Conservation (phyloP, 2,329 filamentous ascomycete genomes). For the Fusarium virguliforme region DNA sequence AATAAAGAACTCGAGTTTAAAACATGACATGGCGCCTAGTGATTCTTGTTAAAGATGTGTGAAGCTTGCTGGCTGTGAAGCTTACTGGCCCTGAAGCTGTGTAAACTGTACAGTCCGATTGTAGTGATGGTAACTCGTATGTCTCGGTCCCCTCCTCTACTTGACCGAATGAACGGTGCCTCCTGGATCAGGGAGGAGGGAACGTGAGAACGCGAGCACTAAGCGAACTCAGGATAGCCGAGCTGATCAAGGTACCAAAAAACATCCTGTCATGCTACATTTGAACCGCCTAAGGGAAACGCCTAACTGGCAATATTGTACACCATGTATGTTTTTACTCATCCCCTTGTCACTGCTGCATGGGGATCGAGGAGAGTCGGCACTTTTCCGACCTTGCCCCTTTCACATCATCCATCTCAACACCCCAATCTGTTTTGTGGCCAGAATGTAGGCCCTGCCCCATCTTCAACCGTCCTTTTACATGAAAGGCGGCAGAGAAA, state of each 20-base stretch:
- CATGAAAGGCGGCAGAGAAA: constrained; percentile 92
- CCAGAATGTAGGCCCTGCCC: background rate
- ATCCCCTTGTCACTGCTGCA: background rate
- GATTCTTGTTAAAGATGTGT: background rate
- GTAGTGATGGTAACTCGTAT: too few relatives aligned
- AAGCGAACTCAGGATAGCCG: too few relatives aligned
- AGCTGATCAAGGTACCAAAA: constrained; percentile 1
- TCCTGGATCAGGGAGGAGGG: too few relatives aligned
- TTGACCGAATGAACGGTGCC: too few relatives aligned
- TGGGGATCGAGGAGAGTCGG: background rate
- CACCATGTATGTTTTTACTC: constrained; percentile 21
- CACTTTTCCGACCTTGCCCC: background rate
- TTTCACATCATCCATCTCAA: background rate
- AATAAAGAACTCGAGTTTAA: constrained; percentile 57
- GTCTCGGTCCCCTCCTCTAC: too few relatives aligned
- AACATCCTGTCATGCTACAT: constrained; percentile 6
- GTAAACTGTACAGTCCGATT: too few relatives aligned
- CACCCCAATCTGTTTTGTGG: background rate
- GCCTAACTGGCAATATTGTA: constrained; percentile 28
- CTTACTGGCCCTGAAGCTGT: background rate
- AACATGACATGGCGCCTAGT: constrained; percentile 26
- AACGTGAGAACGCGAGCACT: too few relatives aligned
- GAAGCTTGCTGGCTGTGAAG: background rate
- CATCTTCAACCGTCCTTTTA: constrained; percentile 53
- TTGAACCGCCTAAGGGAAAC: constrained; percentile 16